Percentiles rank a stretch among this genome's conserved stretches.
Evolutionary conservation across 2,329 filamentous ascomycete species (phyloP).

Genomic region (Biscogniauxia marginata): DNA sequence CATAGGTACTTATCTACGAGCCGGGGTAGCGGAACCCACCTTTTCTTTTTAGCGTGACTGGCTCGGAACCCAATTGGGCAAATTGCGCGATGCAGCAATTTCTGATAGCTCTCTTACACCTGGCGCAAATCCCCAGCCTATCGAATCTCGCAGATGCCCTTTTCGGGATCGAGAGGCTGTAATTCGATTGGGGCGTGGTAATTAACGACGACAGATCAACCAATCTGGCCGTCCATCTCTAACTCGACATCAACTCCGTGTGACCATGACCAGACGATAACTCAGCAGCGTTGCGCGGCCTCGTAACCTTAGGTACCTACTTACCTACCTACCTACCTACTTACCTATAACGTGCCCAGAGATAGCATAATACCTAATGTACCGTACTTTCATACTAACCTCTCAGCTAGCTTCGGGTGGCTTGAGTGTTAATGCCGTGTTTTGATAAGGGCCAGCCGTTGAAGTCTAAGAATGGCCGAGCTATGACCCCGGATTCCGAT

Average conservation of each 20-base stretch:
- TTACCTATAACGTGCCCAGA: too few relatives aligned
- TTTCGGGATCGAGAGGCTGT: constrained; percentile 10
- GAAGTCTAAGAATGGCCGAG: neutral
- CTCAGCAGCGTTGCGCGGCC: neutral
- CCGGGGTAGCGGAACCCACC: neutral
- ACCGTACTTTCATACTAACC: neutral
- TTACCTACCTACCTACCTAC: too few relatives aligned
- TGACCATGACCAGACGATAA: neutral
- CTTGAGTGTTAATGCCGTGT: neutral
- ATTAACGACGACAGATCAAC: constrained; percentile 1
- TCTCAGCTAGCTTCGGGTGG: neutral
- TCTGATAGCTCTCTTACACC: constrained; percentile 8
- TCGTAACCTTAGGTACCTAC: too few relatives aligned
- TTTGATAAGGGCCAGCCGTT: neutral
- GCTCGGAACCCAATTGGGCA: constrained; percentile 12
- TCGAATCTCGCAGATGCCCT: constrained; percentile 11
- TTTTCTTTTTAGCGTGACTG: constrained; percentile 9
- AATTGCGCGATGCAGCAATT: constrained; percentile 7
- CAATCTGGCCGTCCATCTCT: too few relatives aligned
- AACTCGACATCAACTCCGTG: too few relatives aligned
- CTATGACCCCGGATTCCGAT: neutral
- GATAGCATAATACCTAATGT: neutral
- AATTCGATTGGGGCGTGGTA: constrained; percentile 5
- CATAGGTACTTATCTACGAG: constrained; percentile 12
- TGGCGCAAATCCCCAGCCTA: constrained; percentile 8